A percentile compares a stretch with the other conserved stretches of the same genome.
phyloP scores from a whole-genome alignment of 2,329 filamentous ascomycete genomes.

The Gaeumannomyces tritici region DNA sequence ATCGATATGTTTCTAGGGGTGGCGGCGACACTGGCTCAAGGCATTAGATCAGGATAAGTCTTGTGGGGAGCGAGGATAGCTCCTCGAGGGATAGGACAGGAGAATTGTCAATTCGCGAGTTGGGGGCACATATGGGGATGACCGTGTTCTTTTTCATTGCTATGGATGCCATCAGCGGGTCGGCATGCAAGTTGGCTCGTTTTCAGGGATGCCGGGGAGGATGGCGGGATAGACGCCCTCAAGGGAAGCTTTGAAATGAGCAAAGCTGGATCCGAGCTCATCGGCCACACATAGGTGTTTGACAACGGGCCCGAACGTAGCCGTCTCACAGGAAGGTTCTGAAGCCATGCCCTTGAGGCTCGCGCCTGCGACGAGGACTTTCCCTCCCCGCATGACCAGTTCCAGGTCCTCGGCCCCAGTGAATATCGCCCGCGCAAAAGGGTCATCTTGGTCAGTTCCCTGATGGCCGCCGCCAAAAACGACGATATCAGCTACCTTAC shows the following conservation, averaged over 20 bases:
- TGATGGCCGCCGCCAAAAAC: slow-evolving; percentile 22
- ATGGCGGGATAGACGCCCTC: slow-evolving; percentile 15
- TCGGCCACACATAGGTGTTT: slow-evolving; percentile 14
- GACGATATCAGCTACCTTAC: slow-evolving; percentile 32
- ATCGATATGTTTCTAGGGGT: not conserved
- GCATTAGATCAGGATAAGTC: no score
- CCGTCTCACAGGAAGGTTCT: slow-evolving; percentile 10
- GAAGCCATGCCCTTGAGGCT: slow-evolving; percentile 6
- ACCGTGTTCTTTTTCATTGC: not conserved
- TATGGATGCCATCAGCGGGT: not conserved
- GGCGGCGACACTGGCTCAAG: no score
- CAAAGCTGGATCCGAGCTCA: slow-evolving; percentile 14
- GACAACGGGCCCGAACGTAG: slow-evolving; percentile 9
- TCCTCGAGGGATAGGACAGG: no score
- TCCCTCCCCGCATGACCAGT: slow-evolving; percentile 17
- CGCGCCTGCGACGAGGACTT: slow-evolving; percentile 12
- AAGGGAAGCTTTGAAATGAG: slow-evolving; percentile 11
- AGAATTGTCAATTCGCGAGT: not conserved
- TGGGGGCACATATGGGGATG: not conserved
- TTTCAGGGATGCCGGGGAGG: slow-evolving; percentile 6
- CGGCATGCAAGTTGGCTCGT: slow-evolving; percentile 15
- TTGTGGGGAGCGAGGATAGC: no score
- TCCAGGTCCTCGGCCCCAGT: slow-evolving; percentile 13
- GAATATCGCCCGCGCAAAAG: slow-evolving; percentile 13
- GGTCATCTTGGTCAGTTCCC: not conserved